Conservation (phyloP, 768 basidiomycete genomes). For the Mycena venus region DNA sequence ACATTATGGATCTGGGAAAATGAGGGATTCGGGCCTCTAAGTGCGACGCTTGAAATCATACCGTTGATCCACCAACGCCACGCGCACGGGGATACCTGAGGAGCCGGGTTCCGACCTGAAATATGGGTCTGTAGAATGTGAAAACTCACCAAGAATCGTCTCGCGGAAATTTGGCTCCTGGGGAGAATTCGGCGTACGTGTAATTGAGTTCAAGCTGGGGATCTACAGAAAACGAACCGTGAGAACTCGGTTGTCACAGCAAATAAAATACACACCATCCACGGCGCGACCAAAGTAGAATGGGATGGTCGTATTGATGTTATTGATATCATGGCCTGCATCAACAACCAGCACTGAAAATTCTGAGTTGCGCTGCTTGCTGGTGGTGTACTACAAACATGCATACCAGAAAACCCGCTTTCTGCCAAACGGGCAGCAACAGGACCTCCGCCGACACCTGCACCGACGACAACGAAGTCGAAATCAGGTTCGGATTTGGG, state of each 20-base stretch:
- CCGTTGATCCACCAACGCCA: slow-evolving; percentile 47
- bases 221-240: slow-evolving; percentile 31
- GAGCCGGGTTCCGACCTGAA: slow-evolving; percentile 27
- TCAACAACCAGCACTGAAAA: slow-evolving; percentile 44
- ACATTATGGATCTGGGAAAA: slow-evolving; percentile 1
- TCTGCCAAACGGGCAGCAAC: slow-evolving; percentile 41
- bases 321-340: slow-evolving; percentile 41
- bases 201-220: slow-evolving; percentile 44
- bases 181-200: slow-evolving; percentile 44
- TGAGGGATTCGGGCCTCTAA: neutral
- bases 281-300: slow-evolving; percentile 40
- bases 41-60: neutral
- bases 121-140: slow-evolving; percentile 22
- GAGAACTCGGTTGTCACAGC: neutral
- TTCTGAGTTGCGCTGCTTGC: too few species aligned
- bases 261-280: slow-evolving; percentile 34
- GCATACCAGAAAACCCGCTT: slow-evolving; percentile 40
- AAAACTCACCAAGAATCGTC: slow-evolving; percentile 39
- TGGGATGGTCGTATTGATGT: slow-evolving; percentile 46
- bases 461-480: slow-evolving; percentile 44
- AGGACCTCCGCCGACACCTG: slow-evolving; percentile 46
- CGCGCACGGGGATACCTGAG: slow-evolving; percentile 47
- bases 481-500: slow-evolving; percentile 20
- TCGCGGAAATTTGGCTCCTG: slow-evolving; percentile 39
- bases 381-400: neutral